Evolutionary conservation across 306 rosid species (phyloP), one percentile per base, ranked within the genome.

Genomic region (Hippophae gyantsensis): DNA sequence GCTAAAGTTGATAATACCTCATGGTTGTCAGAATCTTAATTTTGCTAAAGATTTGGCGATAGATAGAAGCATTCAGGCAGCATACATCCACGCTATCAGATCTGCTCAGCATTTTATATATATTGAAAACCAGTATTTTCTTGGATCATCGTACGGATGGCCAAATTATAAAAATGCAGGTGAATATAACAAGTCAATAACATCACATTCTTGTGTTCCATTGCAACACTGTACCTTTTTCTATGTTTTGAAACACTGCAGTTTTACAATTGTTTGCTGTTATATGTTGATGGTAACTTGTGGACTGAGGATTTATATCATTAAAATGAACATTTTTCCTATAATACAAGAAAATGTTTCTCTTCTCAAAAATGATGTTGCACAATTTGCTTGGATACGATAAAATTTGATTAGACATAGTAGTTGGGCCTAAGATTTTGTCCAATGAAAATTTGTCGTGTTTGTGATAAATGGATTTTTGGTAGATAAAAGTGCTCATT

Each of bases 71-170:
- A 92, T 92, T 67, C 97, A 92, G 76, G 80, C 70, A 61, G 97
- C 77, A 57, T 88, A 92, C 75, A 86, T 92, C 68, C 90, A 88
- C 71, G 97, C 99, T 2, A 92, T 92, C 77, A 82, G 95, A 88
- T 92, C 99, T 5, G 94, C 99, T 67, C 99, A 88, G 61, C 95
- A 84, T 69, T 88, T 81, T 61, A 86, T 92, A 61, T 92, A 92
- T 74, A 88, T 92, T 27, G 99, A 88, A 75, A 92, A 92, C 66
- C 99, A 88, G 73, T 92, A 92, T 61, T 92, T 92, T 66, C 67
- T 92, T 55, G 97, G 99, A 71, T 83, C 99, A 44, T 92, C 99
- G 7, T 92, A 83, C 73, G 94, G 79, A 32, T 92, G 97, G 99
- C 97, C 86, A n/a, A 69, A 81, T 8, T 88, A 86, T 73, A 67